Percentiles rank a stretch among this genome's conserved stretches.
phyloP scores from a whole-genome alignment of 148 eudicot genomes.

The Euryodendron excelsum region DNA sequence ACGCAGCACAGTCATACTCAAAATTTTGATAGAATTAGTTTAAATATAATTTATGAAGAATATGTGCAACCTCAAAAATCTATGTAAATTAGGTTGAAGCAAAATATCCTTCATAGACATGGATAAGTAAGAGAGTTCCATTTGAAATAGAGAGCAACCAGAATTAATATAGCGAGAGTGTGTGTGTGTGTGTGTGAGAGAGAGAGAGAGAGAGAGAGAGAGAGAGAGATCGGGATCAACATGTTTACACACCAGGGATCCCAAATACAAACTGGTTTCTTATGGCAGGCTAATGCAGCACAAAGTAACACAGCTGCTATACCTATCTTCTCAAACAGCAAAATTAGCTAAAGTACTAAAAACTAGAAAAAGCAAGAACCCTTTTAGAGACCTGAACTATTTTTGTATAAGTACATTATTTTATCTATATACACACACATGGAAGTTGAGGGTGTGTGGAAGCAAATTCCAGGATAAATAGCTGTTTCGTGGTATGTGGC shows the following conservation, averaged over 20 bases:
- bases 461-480: background rate
- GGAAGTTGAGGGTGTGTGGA: background rate
- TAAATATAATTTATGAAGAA: background rate
- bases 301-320: background rate
- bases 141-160: background rate
- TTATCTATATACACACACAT: too few relatives aligned
- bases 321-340: background rate
- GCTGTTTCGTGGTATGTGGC: background rate
- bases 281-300: background rate
- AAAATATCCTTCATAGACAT: background rate
- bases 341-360: background rate
- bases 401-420: background rate
- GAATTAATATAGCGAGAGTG: background rate
- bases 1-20: background rate
- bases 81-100: constrained; percentile 1
- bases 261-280: background rate
- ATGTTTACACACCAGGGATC: too few relatives aligned
- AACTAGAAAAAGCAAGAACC: background rate
- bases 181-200: too few relatives aligned
- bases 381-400: background rate
- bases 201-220: too few relatives aligned
- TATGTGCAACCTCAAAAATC: background rate
- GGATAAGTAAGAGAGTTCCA: background rate
- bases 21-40: background rate
- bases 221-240: too few relatives aligned